phyloP scores from a whole-genome alignment of 1,284 basidiomycete genomes.

The Pholiota adiposa region DNA sequence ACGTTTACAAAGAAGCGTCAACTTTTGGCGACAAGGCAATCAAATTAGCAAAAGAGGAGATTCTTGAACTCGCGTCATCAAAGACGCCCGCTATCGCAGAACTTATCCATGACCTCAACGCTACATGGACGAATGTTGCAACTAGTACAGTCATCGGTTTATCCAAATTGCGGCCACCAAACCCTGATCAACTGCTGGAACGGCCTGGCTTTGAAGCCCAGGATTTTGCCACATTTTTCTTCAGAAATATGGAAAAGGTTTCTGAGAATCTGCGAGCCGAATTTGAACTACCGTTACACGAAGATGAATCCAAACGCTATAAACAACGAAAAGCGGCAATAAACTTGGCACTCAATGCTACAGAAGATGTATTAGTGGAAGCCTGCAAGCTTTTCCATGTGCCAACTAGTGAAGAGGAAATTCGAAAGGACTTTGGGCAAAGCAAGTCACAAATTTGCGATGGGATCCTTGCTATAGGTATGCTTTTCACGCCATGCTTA shows the following conservation, averaged over 20 bases:
- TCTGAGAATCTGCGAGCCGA: constrained; percentile 26
- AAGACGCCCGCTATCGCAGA: too few species aligned
- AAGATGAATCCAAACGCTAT: constrained; percentile 28
- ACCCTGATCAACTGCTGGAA: background rate
- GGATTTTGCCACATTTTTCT: constrained; percentile 23
- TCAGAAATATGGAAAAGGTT: constrained; percentile 22
- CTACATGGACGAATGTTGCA: too few species aligned
- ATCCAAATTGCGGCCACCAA: too few species aligned
- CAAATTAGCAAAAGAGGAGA: too few species aligned
- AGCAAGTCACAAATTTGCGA: constrained; percentile 24
- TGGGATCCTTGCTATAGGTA: constrained; percentile 28
- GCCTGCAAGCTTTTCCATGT: constrained; percentile 22
- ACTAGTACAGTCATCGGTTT: too few species aligned
- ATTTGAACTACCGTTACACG: constrained; percentile 27
- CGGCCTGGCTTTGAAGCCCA: background rate
- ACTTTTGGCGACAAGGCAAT: too few species aligned
- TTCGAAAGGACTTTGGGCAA: constrained; percentile 23
- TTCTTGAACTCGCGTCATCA: too few species aligned
- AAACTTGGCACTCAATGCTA: constrained; percentile 21
- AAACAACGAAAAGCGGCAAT: constrained; percentile 23
- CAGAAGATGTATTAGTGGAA: constrained; percentile 26
- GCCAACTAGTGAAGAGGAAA: constrained; percentile 19
- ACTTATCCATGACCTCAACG: too few species aligned
- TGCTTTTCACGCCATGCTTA: background rate
- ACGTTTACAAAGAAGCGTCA: too few species aligned